Evolutionary conservation across 345 rosid species (phyloP), one percentile per base, ranked within the genome.

Genomic region (Cardamine chenopodiifolia): DNA sequence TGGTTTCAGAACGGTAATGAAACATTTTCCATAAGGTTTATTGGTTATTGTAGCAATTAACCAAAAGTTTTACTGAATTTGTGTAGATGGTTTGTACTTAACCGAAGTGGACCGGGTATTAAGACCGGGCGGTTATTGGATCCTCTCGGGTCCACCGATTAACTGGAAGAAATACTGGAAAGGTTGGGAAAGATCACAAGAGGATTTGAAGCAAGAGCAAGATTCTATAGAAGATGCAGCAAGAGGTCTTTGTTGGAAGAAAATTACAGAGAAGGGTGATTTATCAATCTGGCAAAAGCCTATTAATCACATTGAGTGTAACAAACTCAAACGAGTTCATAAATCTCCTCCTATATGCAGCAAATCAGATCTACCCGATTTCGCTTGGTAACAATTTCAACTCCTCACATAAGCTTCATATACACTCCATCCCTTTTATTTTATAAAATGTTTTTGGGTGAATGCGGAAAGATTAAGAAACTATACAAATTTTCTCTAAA

Each of bases 111-210:
- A 94, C 77, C 85, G 98, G 62, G 78, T 94, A 53, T 80, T 94
- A 40, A 82, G 98, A 79, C 97, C 98, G 25, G 96, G 98, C 2
- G 98, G 90, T 39, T 94, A 90, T 37, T 94, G 98, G 97, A 81
- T 94, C 78, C 91, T 91, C 5, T 94, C 97, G 2, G 98, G 98
- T 17, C 98, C 98, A 59, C 98, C 97, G 6, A 85, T 94, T 52
- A 79, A 66, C 65, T 94, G 98, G 98, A 90, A 90, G 82, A 89
- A 79, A 65, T 73, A 90, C 77, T 94, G 97, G 97, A 87, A 80
- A 83, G 97, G 97, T 1, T 94, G 99, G 99, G 97, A 90, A 74
- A 86, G 99, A 83, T 80, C 87, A 15, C 73, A 78, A 70, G 88
- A 88, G 72, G 96, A 94, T 71, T 82, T 94, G 85, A 91, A 90